Percentiles rank a stretch among this genome's conserved stretches.
Conservation (phyloP, 768 basidiomycete genomes). For the Phaeotremella fagi region DNA sequence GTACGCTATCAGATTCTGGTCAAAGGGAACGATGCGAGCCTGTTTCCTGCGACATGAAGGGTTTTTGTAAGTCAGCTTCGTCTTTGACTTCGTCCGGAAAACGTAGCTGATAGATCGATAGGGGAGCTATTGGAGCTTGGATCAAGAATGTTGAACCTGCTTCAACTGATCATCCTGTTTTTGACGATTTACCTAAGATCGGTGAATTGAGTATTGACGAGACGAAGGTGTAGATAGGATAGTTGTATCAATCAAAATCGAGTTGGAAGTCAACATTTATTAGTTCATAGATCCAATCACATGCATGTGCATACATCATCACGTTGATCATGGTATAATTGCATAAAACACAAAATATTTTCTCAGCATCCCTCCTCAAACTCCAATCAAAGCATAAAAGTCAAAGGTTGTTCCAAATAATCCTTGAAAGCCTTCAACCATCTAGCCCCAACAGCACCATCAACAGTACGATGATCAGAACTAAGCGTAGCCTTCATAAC, state of each 20-base stretch:
- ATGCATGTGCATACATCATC: too few relatives aligned
- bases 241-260: background rate
- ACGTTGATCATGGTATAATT: too few relatives aligned
- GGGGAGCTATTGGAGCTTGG: constrained; percentile 95
- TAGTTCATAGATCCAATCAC: too few relatives aligned
- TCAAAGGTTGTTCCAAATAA: constrained; percentile 92
- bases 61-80: constrained; percentile 67
- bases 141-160: constrained; percentile 77
- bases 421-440: constrained; percentile 93
- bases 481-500: constrained; percentile 95
- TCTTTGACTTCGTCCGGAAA: background rate
- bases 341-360: background rate
- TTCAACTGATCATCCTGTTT: too few relatives aligned
- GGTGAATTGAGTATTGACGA: too few relatives aligned
- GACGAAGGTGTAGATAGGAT: background rate
- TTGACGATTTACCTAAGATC: too few relatives aligned
- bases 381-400: constrained; percentile 73
- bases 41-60: constrained; percentile 97
- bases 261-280: too few relatives aligned
- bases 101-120: constrained; percentile 43
- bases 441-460: constrained; percentile 88
- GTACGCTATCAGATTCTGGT: constrained; percentile 99
- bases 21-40: constrained; percentile 92
- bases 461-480: constrained; percentile 91
- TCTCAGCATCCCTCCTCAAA: background rate